Evolutionary conservation across 495 filamentous ascomycete species (phyloP).

Genomic region (Patellaria atrata): DNA sequence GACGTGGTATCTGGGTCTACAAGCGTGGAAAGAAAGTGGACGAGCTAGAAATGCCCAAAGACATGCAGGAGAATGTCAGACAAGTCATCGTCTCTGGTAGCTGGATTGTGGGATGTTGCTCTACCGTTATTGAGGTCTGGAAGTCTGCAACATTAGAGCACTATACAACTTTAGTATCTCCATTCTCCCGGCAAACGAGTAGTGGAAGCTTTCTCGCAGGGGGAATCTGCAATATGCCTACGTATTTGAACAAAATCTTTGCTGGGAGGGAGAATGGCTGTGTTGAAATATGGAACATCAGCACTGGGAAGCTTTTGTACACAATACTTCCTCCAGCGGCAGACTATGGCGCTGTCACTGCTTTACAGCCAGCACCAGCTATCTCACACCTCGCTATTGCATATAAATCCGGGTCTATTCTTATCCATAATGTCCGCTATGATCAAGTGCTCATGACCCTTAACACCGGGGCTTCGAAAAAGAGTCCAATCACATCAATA

Average conservation of each 20-base stretch:
- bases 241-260: conserved; percentile 90
- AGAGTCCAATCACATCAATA: conserved; percentile 55
- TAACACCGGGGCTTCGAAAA: conserved; percentile 38
- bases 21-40: conserved; percentile 80
- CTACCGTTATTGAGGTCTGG: conserved; percentile 72
- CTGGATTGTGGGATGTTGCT: conserved; percentile 75
- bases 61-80: conserved; percentile 50
- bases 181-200: conserved; percentile 17
- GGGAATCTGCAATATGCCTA: conserved; percentile 68
- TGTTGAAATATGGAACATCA: conserved; percentile 95
- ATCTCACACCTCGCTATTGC: conserved; percentile 80
- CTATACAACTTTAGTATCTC: conserved; percentile 67
- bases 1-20: conserved; percentile 78
- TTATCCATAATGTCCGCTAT: conserved; percentile 64
- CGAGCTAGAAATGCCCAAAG: conserved; percentile 50
- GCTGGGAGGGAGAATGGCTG: conserved; percentile 73
- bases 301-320: conserved; percentile 75
- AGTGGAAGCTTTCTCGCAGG: conserved; percentile 45
- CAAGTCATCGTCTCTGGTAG: conserved; percentile 73
- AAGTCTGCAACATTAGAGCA: conserved; percentile 72
- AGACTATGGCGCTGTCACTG: conserved; percentile 59
- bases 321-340: conserved; percentile 58
- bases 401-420: conserved; percentile 60
- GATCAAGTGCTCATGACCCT: conserved; percentile 57
- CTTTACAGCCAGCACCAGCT: conserved; percentile 66